These are phyloP conservation scores for Echria macrotheca DNA, from an alignment of 495 filamentous ascomycete genomes.

Conservation along the genomic window DNA sequence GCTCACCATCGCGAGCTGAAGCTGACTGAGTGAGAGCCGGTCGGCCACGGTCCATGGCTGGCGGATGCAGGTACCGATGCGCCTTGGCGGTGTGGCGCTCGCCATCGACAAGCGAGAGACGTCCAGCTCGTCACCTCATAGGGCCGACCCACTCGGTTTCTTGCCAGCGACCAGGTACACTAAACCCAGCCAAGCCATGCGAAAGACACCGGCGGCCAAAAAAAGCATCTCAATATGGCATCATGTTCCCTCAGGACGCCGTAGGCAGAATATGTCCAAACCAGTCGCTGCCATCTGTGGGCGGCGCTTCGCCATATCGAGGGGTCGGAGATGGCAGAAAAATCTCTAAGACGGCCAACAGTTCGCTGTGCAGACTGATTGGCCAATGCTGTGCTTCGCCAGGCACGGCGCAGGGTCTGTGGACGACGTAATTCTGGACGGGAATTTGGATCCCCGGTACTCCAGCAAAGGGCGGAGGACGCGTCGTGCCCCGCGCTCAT, in stretches of 20 bases:
- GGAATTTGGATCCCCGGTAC: no score
- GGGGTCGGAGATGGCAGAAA: background rate
- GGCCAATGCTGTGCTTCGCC: slow-evolving; percentile 1
- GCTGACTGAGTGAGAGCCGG: background rate
- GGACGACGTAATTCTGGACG: no score
- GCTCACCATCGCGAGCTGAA: background rate
- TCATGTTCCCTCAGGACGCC: no score
- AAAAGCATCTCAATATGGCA: no score
- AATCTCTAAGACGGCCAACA: background rate
- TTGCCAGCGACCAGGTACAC: no score
- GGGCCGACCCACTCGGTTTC: slow-evolving; percentile 4
- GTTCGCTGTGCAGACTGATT: background rate
- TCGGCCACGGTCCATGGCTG: background rate
- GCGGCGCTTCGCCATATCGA: no score
- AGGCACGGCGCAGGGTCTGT: background rate
- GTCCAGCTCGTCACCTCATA: slow-evolving; percentile 1
- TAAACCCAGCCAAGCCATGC: no score
- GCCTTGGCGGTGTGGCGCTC: slow-evolving; percentile 2
- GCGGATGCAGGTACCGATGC: slow-evolving; percentile 11
- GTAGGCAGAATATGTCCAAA: no score
- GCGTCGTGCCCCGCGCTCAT: slow-evolving; percentile 3
- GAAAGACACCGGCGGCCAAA: no score
- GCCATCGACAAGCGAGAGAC: slow-evolving; percentile 1
- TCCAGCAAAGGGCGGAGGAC: slow-evolving; percentile 1
- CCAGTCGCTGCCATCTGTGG: no score